Evolutionary conservation across 805 yeast species (phyloP).

Genomic region (Kuraishia borneana): DNA sequence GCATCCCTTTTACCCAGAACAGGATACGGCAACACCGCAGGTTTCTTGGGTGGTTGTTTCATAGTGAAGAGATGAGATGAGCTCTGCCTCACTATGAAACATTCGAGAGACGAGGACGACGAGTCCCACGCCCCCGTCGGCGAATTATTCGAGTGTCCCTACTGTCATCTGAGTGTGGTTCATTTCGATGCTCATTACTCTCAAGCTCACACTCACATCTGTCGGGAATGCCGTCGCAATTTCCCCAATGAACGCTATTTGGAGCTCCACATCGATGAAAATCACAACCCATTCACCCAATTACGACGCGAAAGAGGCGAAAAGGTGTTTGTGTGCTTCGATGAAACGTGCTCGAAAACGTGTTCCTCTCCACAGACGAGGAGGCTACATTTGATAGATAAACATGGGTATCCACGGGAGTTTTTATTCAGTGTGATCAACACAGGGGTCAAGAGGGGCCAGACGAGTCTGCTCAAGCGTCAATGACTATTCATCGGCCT

Average conservation of each 20-base stretch:
- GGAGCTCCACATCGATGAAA: conserved; percentile 38
- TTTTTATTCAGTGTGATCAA: conserved; percentile 18
- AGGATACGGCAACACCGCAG: too few relatives aligned
- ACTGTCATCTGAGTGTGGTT: not conserved
- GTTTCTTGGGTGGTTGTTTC: not conserved
- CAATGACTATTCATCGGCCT: conserved; percentile 1
- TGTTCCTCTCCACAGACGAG: conserved; percentile 29
- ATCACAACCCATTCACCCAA: conserved; percentile 36
- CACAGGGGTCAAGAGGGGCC: conserved; percentile 11
- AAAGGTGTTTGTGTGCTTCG: conserved; percentile 31
- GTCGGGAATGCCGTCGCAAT: conserved; percentile 24
- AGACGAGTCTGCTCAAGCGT: conserved; percentile 11
- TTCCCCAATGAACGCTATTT: conserved; percentile 33
- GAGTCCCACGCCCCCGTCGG: too few relatives aligned
- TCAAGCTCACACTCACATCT: conserved; percentile 16
- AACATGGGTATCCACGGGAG: conserved; percentile 36
- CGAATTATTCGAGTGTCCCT: too few relatives aligned
- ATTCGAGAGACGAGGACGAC: too few relatives aligned
- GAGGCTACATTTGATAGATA: conserved; percentile 34
- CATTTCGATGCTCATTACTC: conserved; percentile 15
- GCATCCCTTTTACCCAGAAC: not conserved
- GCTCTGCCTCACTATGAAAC: too few relatives aligned
- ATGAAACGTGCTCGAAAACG: conserved; percentile 24
- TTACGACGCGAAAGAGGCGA: conserved; percentile 26
- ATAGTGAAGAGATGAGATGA: too few relatives aligned